Base-by-base conservation (phyloP, 2,329 filamentous ascomycete species). In the Ophiostoma tasmaniense region DNA sequence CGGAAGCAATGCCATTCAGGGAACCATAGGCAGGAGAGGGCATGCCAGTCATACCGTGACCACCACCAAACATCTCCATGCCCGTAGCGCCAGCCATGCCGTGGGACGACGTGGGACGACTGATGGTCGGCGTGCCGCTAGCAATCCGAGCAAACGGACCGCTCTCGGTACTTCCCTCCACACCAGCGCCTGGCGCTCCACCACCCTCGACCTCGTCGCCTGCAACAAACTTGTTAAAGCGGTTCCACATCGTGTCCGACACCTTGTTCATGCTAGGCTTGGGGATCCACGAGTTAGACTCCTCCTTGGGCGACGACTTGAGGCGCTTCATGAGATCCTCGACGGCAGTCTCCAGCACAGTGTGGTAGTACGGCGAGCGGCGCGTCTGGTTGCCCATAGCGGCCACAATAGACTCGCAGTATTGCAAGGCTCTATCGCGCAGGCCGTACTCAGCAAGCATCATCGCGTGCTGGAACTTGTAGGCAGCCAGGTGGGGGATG, bases 261-360 rank as follows among this genome's bases (percentile, higher is more conserved):
- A 98, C 92, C 79, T 96, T 97, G 78, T 96, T 93, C 86, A 98
- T 96, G 77, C 88, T 97, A 7, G 94, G 93, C 78, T 95, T 97
- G 0, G 92, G 90, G 67, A 99, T 95, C 92, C 94, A 97, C 1
- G 93, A 94, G 25, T 87, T 89, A 7, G 88, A 89, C 68, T 86
- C 88, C 73, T 95, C 92, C 75, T 90, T 92, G 14, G 93, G 92
- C 22, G 93, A 90, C 76, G 95, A 91, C 73, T 90, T 93, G 52
- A 99, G 81, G 70, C 94, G 89, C 72, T 89, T 90, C 76, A 86
- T 87, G 39, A 99, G 83, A 76, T 98, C 93, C 70, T 97, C 93
- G 8, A 98, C 85, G 37, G 88, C 86, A 13, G 85, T 82, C 71
- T 95, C 88, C 62, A 99, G 83, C 37, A 88, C 79, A 17, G 85